Percentiles rank a stretch among this genome's conserved stretches.
These are phyloP conservation scores for Acanthamoeba royreba DNA, from an alignment of 208 protist species.

Conservation along the genomic window DNA sequence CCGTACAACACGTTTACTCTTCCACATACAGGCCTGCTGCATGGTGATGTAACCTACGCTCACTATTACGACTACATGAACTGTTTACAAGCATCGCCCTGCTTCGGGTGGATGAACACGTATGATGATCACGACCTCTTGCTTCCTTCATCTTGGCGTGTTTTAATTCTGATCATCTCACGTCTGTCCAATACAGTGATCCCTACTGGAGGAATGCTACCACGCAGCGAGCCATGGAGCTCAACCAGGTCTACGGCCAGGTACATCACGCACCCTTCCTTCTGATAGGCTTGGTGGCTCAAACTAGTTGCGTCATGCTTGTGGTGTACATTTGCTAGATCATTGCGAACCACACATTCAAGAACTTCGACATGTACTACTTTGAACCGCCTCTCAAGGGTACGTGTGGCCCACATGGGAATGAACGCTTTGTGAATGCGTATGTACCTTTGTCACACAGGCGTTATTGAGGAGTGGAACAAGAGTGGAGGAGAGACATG, in stretches of 20 bases:
- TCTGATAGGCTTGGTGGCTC: too few species aligned
- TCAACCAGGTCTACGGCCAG: conserved; percentile 61
- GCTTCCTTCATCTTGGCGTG: too few species aligned
- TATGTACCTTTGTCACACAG: too few species aligned
- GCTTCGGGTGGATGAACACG: conserved; percentile 82
- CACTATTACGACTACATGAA: conserved; percentile 80
- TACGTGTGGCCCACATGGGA: too few species aligned
- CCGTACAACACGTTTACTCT: too few species aligned
- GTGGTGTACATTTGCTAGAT: too few species aligned
- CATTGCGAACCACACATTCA: conserved; percentile 66
- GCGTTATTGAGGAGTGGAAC: conserved; percentile 52
- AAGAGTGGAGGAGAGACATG: conserved; percentile 52
- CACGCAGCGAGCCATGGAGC: conserved; percentile 47
- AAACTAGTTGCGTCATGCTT: too few species aligned
- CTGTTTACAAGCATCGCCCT: conserved; percentile 76
- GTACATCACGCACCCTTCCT: background rate
- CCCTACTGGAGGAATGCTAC: conserved; percentile 73
- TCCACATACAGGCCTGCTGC: background rate
- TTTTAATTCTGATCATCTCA: too few species aligned
- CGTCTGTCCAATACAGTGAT: too few species aligned
- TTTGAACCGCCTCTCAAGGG: conserved; percentile 67
- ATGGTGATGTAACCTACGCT: conserved; percentile 74
- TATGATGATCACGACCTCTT: too few species aligned
- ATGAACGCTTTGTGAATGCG: too few species aligned
- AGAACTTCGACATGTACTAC: conserved; percentile 77